Base-by-base conservation (phyloP, 805 yeast genomes). In the Tetrapisispora pingtungensis region DNA sequence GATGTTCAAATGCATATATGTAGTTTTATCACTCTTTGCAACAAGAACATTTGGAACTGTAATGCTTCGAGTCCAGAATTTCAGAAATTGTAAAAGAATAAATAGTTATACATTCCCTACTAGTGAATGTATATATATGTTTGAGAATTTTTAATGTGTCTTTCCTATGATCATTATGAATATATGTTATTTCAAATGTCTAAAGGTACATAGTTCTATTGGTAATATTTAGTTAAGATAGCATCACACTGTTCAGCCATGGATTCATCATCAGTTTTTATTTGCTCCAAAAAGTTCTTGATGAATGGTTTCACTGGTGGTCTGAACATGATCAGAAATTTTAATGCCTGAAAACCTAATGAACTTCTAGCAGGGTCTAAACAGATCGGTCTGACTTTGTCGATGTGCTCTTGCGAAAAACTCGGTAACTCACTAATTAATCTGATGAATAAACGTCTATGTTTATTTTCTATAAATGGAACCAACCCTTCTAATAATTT, bases 391-490 rank as follows among this genome's bases (percentile, higher is more conserved):
- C 77, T 75, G 43, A 90, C 72, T 46, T 80, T 78, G 18, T 67
- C 64, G 1, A 93, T 78, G 49, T 87, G 72, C 1, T 68, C 74
- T 30, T 70, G 69, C 46, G 81, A 75, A 46, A 94, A 68, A 42
- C 70, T 79, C 2, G 99, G 98, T 41, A 94, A 64, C 58, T 93
- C 99, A 48, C 95, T 82, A 43, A 93, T 67, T 41, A 93, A 68
- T 46, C 97, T 72, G 40, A 93, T 78, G 53, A 90, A 87, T 8
- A 81, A 69, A 55, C 84, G 83, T 46, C 90, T 70, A 63, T 93
- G 97, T 10, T 73, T 72, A 7, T 82, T 72, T 51, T 93, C 98
- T 52, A 90, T 66, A 50, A 84, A 85, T 6, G 96, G 95, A 36
- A 90, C 75, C 55, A 89, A 69, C 3, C 83, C 76, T 49, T 89